Conservation (phyloP, 352 stramenopile species). For the Pythium periplocum region DNA sequence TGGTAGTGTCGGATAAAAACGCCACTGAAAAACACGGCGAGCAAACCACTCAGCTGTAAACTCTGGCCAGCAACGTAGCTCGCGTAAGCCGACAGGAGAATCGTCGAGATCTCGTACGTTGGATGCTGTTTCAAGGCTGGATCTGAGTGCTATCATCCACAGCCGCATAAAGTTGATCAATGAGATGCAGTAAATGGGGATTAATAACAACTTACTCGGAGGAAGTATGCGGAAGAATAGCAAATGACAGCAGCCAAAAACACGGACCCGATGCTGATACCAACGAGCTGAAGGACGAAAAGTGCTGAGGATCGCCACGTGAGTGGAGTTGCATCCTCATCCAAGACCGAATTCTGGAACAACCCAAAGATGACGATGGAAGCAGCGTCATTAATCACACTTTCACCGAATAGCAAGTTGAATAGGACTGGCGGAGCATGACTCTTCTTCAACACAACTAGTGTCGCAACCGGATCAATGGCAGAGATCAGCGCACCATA, state of each 20-base stretch:
- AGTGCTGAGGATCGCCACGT: no score
- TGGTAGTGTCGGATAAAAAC: conserved; percentile 75
- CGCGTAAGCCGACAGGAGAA: conserved; percentile 63
- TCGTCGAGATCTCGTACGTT: conserved; percentile 56
- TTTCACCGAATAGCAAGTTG: conserved; percentile 92
- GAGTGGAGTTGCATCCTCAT: background rate
- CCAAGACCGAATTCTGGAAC: conserved; percentile 47
- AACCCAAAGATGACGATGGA: conserved; percentile 74
- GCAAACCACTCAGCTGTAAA: conserved; percentile 73
- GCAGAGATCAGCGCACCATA: conserved; percentile 91
- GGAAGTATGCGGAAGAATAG: conserved; percentile 39
- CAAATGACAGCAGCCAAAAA: conserved; percentile 38
- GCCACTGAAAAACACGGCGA: conserved; percentile 91
- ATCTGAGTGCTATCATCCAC: conserved; percentile 17
- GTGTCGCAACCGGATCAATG: conserved; percentile 89
- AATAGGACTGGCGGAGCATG: conserved; percentile 78
- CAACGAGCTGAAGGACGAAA: no score
- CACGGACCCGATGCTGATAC: conserved; percentile 42
- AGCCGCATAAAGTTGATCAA: no score
- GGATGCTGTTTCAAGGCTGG: conserved; percentile 32
- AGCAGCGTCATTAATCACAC: conserved; percentile 76
- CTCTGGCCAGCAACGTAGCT: conserved; percentile 66
- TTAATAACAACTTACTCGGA: conserved; percentile 7
- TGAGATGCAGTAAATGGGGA: no score
- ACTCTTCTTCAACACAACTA: conserved; percentile 88